phyloP scores from a whole-genome alignment of 2,329 filamentous ascomycete species.

The Aspergillus amoenus region DNA sequence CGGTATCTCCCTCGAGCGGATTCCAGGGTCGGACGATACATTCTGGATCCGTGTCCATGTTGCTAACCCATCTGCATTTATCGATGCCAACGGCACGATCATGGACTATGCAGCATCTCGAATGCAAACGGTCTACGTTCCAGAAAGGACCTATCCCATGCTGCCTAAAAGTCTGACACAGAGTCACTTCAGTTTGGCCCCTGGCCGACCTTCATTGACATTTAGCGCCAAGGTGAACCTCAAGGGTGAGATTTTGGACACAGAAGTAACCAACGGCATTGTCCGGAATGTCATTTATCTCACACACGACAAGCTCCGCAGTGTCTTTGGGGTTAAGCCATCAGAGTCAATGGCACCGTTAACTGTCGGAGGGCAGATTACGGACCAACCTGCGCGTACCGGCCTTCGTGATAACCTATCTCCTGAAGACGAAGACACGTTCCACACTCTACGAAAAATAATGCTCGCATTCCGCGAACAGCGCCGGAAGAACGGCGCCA shows the following conservation, averaged over 20 bases:
- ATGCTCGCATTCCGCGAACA: constrained; percentile 39
- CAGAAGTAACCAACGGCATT: constrained; percentile 53
- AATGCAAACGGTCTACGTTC: constrained; percentile 53
- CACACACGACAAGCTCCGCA: constrained; percentile 46
- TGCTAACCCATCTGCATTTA: constrained; percentile 64
- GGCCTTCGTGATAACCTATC: constrained; percentile 29
- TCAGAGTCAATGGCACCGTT: constrained; percentile 21
- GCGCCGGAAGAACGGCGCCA: constrained; percentile 39
- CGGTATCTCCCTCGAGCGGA: constrained; percentile 57
- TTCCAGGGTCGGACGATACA: constrained; percentile 43
- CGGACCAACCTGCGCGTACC: constrained; percentile 19
- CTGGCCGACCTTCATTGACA: constrained; percentile 58
- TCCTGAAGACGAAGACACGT: constrained; percentile 34
- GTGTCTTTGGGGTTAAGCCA: constrained; percentile 34
- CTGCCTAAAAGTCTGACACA: constrained; percentile 51
- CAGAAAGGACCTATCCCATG: constrained; percentile 58
- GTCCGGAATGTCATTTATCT: constrained; percentile 56
- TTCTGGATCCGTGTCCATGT: constrained; percentile 64
- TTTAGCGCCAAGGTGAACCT: constrained; percentile 58
- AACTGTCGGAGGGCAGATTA: constrained; percentile 32
- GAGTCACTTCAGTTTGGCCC: constrained; percentile 54
- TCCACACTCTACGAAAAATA: constrained; percentile 37
- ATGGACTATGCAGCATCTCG: constrained; percentile 57
- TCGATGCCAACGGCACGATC: constrained; percentile 51
- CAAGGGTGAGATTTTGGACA: constrained; percentile 54